phyloP scores from a whole-genome alignment of 2,329 filamentous ascomycete species.

The Furcasterigmium sp. region DNA sequence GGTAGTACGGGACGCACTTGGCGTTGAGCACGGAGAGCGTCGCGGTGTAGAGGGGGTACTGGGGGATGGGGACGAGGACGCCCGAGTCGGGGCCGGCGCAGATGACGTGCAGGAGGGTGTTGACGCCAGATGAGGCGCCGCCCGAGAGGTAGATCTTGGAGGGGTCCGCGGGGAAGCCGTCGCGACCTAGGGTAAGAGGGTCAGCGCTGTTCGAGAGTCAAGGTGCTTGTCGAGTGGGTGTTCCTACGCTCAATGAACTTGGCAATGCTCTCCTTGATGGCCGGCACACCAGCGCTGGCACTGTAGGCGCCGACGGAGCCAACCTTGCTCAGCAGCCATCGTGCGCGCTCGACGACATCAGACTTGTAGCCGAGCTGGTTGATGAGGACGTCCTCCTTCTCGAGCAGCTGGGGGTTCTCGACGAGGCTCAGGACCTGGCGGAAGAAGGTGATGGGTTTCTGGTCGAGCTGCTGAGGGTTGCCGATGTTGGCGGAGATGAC shows the following conservation, averaged over 20 bases:
- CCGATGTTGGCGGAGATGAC: conserved; percentile 98
- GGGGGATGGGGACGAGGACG: conserved; percentile 85
- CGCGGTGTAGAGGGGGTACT: conserved; percentile 97
- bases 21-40: conserved; percentile 83
- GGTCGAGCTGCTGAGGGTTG: conserved; percentile 97
- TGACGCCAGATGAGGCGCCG: conserved; percentile 91
- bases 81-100: conserved; percentile 73
- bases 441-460: conserved; percentile 99
- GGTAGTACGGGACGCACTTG: conserved; percentile 84
- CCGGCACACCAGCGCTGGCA: conserved; percentile 82
- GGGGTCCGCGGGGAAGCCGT: conserved; percentile 79
- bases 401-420: conserved; percentile 81
- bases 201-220: background rate
- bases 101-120: conserved; percentile 86
- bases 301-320: conserved; percentile 96
- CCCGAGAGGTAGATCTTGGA: conserved; percentile 84
- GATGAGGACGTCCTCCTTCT: conserved; percentile 75
- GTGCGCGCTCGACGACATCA: conserved; percentile 82
- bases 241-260: conserved; percentile 80
- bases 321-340: conserved; percentile 73
- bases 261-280: conserved; percentile 83
- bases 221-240: background rate
- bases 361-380: conserved; percentile 77
- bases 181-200: conserved; percentile 52
- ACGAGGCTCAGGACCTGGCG: conserved; percentile 89